phyloP scores from a whole-genome alignment of 2,329 filamentous ascomycete genomes.

The Bretziella fagacearum region DNA sequence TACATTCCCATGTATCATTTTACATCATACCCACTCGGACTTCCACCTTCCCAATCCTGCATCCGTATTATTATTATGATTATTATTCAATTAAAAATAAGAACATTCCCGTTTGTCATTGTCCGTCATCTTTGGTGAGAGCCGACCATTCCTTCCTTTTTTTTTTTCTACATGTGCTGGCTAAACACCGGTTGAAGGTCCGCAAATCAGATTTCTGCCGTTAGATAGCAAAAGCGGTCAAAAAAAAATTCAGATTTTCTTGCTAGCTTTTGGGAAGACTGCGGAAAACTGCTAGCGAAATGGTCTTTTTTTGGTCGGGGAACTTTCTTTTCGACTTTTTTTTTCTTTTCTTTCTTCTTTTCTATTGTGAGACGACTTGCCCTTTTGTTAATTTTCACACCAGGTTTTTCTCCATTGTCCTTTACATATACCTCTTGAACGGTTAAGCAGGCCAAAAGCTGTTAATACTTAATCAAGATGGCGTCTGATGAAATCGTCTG shows the following conservation, averaged over 20 bases:
- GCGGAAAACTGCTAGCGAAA: background rate
- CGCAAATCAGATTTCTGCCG: conserved; percentile 12
- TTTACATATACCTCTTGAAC: background rate
- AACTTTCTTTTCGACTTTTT: conserved; percentile 5
- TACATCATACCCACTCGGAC: too few species aligned
- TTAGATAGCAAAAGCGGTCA: conserved; percentile 13
- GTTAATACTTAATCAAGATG: conserved; percentile 33
- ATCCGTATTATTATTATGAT: too few species aligned
- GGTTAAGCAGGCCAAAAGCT: background rate
- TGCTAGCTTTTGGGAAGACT: background rate
- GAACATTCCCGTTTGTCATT: conserved; percentile 1
- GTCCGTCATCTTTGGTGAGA: too few species aligned
- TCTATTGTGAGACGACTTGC: background rate
- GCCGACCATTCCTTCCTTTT: too few species aligned
- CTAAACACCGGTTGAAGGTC: conserved; percentile 8
- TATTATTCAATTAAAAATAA: background rate
- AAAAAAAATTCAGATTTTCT: conserved; percentile 15
- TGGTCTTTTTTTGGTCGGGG: background rate
- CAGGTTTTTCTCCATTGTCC: conserved; percentile 1
- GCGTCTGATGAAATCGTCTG: conserved; percentile 93
- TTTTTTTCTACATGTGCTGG: background rate
- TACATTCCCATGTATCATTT: too few species aligned
- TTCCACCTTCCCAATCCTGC: too few species aligned
- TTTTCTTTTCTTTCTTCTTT: conserved; percentile 2
- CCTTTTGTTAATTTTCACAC: conserved; percentile 7